Base-by-base conservation (phyloP, 371 early-diverging fungal genomes). In the Apophysomyces trapeziformis region DNA sequence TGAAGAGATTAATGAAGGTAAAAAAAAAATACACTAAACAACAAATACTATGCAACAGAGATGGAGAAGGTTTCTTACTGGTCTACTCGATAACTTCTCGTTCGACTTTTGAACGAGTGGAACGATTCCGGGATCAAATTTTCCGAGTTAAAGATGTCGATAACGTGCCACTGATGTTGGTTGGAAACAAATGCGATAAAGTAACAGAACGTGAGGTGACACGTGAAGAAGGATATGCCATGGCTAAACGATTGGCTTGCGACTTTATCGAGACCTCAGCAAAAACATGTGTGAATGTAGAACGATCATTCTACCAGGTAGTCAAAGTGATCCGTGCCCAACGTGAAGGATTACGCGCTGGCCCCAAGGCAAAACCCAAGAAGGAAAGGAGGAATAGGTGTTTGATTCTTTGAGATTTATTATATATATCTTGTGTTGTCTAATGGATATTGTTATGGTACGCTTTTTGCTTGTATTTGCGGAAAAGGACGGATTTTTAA, bases 141-240 rank as follows among this genome's bases (percentile, higher is more conserved):
- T 80, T 84, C 67, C 85, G 93, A 54, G 94, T 94, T 7, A 94
- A 94, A 69, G 94, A 93, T 71, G 81, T 84, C 66, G 89, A 90
- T 46, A 85, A 89, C 71, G 87, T 91, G 43, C 95, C 95, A 1
- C 83, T 95, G 76, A 89, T 95, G 79, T 79, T 97, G 37, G 91
- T 97, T 14, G 98, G 96, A 57, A 96, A 96, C 85, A 96, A 96
- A 76, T 89, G 88, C 65, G 95, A 95, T 75, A 85, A 91, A 74
- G 85, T 86, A 35, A 84, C 85, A 45, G 88, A 94, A 72, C 80
- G 93, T 59, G 90, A 90, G 70, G 92, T 95, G 16, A 83, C 86
- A 21, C 81, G 83, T 64, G 87, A 88, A 76, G 92, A 93, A 74
- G 98, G 91, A 38, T 81, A 81, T 71, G 86, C 84, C n/a, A 89